phyloP scores from a whole-genome alignment of 768 basidiomycete species.

The Trametes cingulata region DNA sequence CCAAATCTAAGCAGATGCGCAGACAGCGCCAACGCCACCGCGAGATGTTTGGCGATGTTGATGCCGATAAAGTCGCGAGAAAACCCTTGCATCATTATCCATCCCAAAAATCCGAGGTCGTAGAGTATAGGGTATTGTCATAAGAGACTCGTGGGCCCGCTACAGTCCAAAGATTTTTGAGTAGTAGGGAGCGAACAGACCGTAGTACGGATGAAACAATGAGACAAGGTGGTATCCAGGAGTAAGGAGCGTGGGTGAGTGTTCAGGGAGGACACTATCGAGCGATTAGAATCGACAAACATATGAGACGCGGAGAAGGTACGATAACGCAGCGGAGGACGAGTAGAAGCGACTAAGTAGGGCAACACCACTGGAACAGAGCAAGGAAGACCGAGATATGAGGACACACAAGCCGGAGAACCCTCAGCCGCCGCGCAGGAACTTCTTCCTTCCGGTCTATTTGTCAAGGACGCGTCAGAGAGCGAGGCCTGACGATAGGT shows the following conservation, averaged over 20 bases:
- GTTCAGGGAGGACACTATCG: conserved; percentile 40
- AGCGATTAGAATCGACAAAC: conserved; percentile 25
- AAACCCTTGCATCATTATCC: conserved; percentile 7
- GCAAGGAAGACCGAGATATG: conserved; percentile 37
- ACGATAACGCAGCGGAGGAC: conserved; percentile 41
- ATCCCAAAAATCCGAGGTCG: neutral
- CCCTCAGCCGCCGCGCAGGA: conserved; percentile 65
- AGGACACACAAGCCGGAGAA: conserved; percentile 32
- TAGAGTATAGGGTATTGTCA: conserved; percentile 33
- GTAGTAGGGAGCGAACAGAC: conserved; percentile 28
- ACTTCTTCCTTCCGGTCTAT: conserved; percentile 69
- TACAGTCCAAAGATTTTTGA: conserved; percentile 26
- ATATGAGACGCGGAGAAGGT: conserved; percentile 37
- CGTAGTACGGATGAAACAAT: conserved; percentile 26
- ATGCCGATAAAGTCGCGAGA: conserved; percentile 18
- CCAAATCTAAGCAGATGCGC: conserved; percentile 9
- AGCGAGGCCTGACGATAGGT: neutral
- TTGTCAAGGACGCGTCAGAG: conserved; percentile 5
- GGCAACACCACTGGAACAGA: conserved; percentile 34
- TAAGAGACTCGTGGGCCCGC: conserved; percentile 27
- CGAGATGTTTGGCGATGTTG: conserved; percentile 32
- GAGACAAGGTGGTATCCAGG: conserved; percentile 33
- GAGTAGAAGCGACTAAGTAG: conserved; percentile 25
- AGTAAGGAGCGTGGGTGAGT: conserved; percentile 45
- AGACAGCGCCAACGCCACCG: conserved; percentile 9